Conservation (phyloP, 176 grass and related monocot genomes). For the Phragmites australis region DNA sequence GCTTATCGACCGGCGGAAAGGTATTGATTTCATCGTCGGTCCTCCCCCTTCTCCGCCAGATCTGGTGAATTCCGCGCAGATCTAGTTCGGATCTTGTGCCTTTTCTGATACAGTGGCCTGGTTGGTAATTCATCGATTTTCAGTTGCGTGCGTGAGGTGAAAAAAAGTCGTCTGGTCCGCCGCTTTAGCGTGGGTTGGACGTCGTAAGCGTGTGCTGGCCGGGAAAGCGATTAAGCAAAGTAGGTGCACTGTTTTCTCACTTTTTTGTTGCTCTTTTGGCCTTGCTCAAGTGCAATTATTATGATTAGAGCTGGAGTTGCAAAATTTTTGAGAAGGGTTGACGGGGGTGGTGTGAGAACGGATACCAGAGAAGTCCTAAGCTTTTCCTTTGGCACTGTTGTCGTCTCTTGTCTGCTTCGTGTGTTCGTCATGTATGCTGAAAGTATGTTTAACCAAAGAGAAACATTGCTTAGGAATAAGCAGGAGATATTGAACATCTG, state of each 20-base stretch:
- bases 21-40: neutral
- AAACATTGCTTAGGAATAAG: neutral
- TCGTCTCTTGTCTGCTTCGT: neutral
- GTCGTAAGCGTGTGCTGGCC: neutral
- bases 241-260: constrained; percentile 28
- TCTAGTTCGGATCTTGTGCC: constrained; percentile 41
- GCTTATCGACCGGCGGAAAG: constrained; percentile 55
- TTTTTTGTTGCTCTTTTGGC: neutral
- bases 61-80: constrained; percentile 34
- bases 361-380: neutral
- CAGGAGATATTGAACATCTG: neutral
- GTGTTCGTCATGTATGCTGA: neutral
- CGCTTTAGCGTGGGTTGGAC: neutral
- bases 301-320: neutral
- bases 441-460: neutral
- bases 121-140: neutral
- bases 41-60: neutral
- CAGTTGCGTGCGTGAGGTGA: neutral
- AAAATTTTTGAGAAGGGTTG: neutral
- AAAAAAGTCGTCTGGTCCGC: neutral
- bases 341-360: neutral
- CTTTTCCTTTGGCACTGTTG: neutral
- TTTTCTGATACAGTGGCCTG: neutral
- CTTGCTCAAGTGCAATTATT: neutral
- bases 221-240: constrained; percentile 27